Evolutionary conservation across 495 filamentous ascomycete genomes (phyloP).

Genomic region (Ascodesmis nigricans): DNA sequence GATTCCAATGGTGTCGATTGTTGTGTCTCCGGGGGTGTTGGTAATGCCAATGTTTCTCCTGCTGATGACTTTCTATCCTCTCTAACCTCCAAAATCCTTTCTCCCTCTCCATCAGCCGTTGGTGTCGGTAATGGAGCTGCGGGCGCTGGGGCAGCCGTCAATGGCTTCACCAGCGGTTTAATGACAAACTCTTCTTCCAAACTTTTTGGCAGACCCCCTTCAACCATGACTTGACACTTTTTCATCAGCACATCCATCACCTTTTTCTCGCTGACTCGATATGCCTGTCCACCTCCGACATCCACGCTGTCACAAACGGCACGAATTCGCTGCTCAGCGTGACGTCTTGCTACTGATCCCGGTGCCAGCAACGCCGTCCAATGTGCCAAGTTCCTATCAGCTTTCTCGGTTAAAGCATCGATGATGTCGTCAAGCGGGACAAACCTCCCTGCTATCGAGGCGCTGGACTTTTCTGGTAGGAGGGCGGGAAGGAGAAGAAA

Average conservation of each 20-base stretch:
- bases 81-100: slow-evolving; percentile 34
- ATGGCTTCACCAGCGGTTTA: slow-evolving; percentile 49
- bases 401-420: slow-evolving; percentile 27
- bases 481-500: slow-evolving; percentile 65
- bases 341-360: slow-evolving; percentile 14
- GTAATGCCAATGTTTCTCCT: slow-evolving; percentile 21
- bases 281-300: slow-evolving; percentile 62
- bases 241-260: slow-evolving; percentile 40
- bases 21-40: slow-evolving; percentile 19
- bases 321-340: slow-evolving; percentile 31
- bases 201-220: slow-evolving; percentile 44
- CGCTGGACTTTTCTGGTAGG: slow-evolving; percentile 23
- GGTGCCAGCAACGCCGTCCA: slow-evolving; percentile 22
- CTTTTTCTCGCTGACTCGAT: slow-evolving; percentile 47
- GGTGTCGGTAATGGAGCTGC: no score
- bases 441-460: slow-evolving; percentile 38
- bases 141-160: no score
- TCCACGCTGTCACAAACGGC: slow-evolving; percentile 61
- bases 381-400: slow-evolving; percentile 1
- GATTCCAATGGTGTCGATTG: slow-evolving; percentile 22
- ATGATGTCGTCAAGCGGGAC: slow-evolving; percentile 62
- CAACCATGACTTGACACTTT: slow-evolving; percentile 52
- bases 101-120: slow-evolving; percentile 1
- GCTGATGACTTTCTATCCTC: slow-evolving; percentile 42
- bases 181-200: slow-evolving; percentile 70